These are phyloP conservation scores for Dalbergia cochinchinensis DNA, from an alignment of 306 rosid species.

Conservation along the genomic window DNA sequence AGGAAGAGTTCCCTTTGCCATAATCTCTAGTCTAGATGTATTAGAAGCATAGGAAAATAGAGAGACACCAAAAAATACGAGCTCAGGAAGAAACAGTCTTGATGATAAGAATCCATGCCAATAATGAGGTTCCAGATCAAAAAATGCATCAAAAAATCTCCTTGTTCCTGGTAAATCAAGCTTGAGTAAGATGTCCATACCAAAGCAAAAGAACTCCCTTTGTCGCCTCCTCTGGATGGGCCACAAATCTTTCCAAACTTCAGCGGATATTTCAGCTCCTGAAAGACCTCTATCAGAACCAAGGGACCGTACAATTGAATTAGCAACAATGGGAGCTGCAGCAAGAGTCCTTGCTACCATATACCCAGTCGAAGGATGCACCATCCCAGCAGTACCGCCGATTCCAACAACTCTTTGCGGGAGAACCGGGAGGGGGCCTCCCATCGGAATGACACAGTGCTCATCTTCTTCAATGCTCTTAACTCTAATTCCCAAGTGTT, in stretches of 20 bases:
- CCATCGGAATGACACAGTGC: slow-evolving; percentile 97
- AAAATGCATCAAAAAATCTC: slow-evolving; percentile 92
- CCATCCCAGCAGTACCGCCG: slow-evolving; percentile 99
- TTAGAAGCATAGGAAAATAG: slow-evolving; percentile 94
- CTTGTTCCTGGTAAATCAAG: slow-evolving; percentile 88
- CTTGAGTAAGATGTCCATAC: slow-evolving; percentile 94
- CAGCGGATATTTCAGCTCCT: slow-evolving; percentile 69
- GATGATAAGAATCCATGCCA: slow-evolving; percentile 99
- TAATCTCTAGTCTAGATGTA: slow-evolving; percentile 86
- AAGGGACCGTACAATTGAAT: slow-evolving; percentile 76
- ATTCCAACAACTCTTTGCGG: slow-evolving; percentile 96
- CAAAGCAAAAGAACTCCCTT: slow-evolving; percentile 97
- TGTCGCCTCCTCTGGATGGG: slow-evolving; percentile 92
- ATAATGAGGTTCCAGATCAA: slow-evolving; percentile 91
- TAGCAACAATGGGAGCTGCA: slow-evolving; percentile 92
- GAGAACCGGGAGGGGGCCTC: slow-evolving; percentile 93
- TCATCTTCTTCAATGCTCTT: slow-evolving; percentile 98
- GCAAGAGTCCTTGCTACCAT: slow-evolving; percentile 99
- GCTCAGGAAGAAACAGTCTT: slow-evolving; percentile 91
- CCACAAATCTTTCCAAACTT: slow-evolving; percentile 95
- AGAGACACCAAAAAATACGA: slow-evolving; percentile 77
- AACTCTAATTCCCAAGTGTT: slow-evolving; percentile 85
- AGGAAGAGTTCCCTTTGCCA: slow-evolving; percentile 96
- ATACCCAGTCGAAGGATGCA: slow-evolving; percentile 97
- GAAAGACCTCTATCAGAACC: slow-evolving; percentile 64